These are phyloP conservation scores for Jackrogersella minutella DNA, from an alignment of 495 filamentous ascomycete species.

Conservation along the genomic window DNA sequence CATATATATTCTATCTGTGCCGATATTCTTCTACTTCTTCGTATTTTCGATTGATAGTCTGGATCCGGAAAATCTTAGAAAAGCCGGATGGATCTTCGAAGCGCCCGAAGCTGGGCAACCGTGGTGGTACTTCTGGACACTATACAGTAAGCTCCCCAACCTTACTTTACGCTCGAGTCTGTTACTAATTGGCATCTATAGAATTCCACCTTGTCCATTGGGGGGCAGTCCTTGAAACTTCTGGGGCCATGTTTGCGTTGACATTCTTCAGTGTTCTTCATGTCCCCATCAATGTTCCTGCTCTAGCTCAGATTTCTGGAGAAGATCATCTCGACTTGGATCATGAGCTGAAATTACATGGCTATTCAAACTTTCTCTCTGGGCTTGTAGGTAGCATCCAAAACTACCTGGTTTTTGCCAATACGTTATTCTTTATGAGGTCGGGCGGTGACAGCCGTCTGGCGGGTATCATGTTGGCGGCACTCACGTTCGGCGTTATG, in stretches of 20 bases:
- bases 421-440: constrained; percentile 92
- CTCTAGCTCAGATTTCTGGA: constrained; percentile 83
- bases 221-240: constrained; percentile 76
- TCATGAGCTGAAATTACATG: constrained; percentile 90
- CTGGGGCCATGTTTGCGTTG: constrained; percentile 95
- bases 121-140: constrained; percentile 96
- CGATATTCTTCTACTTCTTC: constrained; percentile 81
- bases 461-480: constrained; percentile 86
- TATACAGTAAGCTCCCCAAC: constrained; percentile 72
- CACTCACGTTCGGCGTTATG: constrained; percentile 80
- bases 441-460: constrained; percentile 87
- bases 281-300: constrained; percentile 97
- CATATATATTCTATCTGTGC: constrained; percentile 83
- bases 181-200: constrained; percentile 49
- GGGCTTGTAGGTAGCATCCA: constrained; percentile 89
- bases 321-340: constrained; percentile 93
- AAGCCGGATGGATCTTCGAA: constrained; percentile 88
- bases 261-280: constrained; percentile 98
- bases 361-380: constrained; percentile 89
- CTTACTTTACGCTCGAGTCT: neutral
- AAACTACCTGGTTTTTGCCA: constrained; percentile 97
- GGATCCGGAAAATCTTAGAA: constrained; percentile 67
- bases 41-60: constrained; percentile 71
- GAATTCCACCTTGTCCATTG: constrained; percentile 80
- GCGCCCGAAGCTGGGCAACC: constrained; percentile 83